phyloP scores from a whole-genome alignment of 805 yeast genomes.

The Danielia oregonensis region DNA sequence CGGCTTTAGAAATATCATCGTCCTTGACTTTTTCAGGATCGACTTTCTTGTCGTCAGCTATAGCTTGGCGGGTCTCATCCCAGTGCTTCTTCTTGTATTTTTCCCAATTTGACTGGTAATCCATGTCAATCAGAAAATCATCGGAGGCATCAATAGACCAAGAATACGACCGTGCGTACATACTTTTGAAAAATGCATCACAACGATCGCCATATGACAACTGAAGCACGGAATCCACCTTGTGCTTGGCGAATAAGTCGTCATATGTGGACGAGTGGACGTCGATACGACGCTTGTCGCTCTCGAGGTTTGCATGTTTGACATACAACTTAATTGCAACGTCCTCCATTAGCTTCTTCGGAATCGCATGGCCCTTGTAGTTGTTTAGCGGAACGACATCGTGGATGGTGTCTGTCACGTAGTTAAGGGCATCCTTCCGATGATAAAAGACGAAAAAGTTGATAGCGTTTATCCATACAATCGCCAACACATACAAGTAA shows the following conservation, averaged over 20 bases:
- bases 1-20: background rate
- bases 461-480: background rate
- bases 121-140: background rate
- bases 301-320: background rate
- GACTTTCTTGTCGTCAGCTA: background rate
- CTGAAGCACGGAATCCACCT: background rate
- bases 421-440: background rate
- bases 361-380: slow-evolving; percentile 1
- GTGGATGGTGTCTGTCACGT: background rate
- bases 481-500: background rate
- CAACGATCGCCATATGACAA: background rate
- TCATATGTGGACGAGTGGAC: background rate
- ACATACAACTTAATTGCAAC: background rate
- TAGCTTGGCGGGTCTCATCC: background rate
- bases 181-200: background rate
- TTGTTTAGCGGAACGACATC: background rate
- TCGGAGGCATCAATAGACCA: background rate
- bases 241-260: background rate
- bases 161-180: background rate
- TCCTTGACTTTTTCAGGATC: background rate
- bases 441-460: slow-evolving; percentile 1
- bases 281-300: background rate
- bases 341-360: background rate
- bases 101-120: background rate
- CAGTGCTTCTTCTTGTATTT: background rate